Conservation (phyloP, 2,329 filamentous ascomycete species). For the Endoconidiophora polonica region DNA sequence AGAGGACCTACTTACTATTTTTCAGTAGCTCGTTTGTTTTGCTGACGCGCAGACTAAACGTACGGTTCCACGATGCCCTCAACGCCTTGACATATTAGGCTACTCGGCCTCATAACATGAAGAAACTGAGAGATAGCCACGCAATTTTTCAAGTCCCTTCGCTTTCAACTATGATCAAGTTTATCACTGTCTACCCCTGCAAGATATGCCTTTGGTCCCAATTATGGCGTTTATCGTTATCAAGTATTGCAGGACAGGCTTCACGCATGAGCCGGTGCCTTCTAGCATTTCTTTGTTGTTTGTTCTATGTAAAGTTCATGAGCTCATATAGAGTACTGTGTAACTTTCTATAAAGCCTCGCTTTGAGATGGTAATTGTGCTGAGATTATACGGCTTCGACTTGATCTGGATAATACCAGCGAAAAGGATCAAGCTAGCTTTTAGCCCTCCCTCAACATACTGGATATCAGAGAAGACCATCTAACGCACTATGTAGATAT, state of each 20-base stretch:
- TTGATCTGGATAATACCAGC: constrained; percentile 99
- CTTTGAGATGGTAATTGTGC: constrained; percentile 16
- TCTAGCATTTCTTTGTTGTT: constrained; percentile 13
- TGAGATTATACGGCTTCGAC: constrained; percentile 91
- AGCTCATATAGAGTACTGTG: not conserved
- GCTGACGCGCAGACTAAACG: no score
- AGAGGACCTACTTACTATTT: no score
- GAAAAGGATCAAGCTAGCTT: constrained; percentile 84
- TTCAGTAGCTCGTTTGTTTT: no score
- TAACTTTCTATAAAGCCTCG: not conserved
- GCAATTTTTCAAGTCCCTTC: no score
- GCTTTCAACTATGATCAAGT: no score
- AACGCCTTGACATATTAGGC: no score
- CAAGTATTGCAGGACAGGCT: constrained; percentile 26
- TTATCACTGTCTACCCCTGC: no score
- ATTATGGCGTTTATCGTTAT: constrained; percentile 13
- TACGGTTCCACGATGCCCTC: no score
- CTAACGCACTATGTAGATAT: constrained; percentile 1
- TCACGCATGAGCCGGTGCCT: constrained; percentile 47
- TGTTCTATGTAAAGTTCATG: not conserved
- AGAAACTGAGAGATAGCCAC: no score
- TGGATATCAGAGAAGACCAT: constrained; percentile 15
- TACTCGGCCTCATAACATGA: no score
- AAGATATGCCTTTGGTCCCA: no score
- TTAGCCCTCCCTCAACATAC: constrained; percentile 20